Percentiles rank a stretch among this genome's conserved stretches.
phyloP scores from a whole-genome alignment of 306 rosid genomes.

The Cyamopsis tetragonoloba region DNA sequence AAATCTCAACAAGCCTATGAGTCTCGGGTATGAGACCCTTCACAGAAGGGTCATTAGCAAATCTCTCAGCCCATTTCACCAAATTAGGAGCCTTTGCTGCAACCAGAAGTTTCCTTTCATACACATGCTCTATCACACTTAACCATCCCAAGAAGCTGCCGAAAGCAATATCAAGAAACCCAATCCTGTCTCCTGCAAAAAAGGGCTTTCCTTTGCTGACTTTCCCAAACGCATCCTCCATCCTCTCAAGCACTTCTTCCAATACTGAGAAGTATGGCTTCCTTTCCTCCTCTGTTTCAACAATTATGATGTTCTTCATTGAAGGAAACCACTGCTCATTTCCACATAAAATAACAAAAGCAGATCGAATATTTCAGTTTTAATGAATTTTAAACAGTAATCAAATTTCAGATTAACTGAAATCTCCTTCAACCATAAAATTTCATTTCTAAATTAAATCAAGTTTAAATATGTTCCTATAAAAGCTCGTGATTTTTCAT shows the following conservation, averaged over 20 bases:
- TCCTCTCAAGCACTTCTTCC: constrained; percentile 29
- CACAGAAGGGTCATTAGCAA: constrained; percentile 43
- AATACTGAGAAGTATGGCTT: constrained; percentile 32
- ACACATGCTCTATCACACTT: constrained; percentile 29
- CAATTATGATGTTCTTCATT: constrained; percentile 7
- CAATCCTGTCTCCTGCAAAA: constrained; percentile 56
- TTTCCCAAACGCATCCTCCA: constrained; percentile 47
- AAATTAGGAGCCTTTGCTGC: constrained; percentile 41
- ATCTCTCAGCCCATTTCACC: constrained; percentile 53
- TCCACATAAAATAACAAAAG: background rate
- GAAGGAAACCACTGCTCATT: constrained; percentile 44
- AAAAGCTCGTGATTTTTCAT: too few species aligned
- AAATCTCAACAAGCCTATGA: constrained; percentile 41
- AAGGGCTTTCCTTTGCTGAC: constrained; percentile 52
- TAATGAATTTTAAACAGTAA: background rate
- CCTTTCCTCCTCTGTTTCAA: constrained; percentile 43
- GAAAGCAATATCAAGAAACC: constrained; percentile 55
- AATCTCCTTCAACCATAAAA: background rate
- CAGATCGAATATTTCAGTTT: background rate
- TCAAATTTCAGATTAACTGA: background rate
- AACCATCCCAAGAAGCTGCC: constrained; percentile 55
- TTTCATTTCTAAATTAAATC: background rate
- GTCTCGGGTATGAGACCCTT: constrained; percentile 48
- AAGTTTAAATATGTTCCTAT: too few species aligned
- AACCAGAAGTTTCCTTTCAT: constrained; percentile 37